Conservation (phyloP, 345 rosid genomes). For the Pugionium dolabratum region DNA sequence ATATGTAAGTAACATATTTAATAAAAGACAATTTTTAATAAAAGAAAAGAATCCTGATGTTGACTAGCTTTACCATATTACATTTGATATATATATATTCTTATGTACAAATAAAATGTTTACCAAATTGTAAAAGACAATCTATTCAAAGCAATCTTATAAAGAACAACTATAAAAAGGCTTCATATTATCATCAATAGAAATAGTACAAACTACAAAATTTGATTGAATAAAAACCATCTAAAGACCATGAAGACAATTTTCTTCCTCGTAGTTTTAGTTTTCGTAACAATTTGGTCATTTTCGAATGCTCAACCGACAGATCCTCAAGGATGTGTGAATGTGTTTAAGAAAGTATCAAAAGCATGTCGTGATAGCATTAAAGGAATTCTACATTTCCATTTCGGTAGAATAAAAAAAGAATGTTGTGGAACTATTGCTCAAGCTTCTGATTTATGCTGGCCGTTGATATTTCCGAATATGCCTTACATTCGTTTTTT, state of each 20-base stretch:
- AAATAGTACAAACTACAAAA: too few species aligned
- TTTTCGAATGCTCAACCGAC: conserved; percentile 21
- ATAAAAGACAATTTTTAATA: too few species aligned
- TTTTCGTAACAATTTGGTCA: neutral
- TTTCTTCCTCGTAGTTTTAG: neutral
- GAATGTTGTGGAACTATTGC: neutral
- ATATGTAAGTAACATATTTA: too few species aligned
- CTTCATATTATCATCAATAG: too few species aligned
- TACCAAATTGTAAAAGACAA: too few species aligned
- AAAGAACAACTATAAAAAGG: too few species aligned
- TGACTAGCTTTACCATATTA: too few species aligned
- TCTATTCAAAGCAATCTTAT: too few species aligned
- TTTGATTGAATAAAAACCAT: too few species aligned
- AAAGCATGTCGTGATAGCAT: neutral
- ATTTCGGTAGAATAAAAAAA: conserved; percentile 1
- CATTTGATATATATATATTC: too few species aligned
- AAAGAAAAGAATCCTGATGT: too few species aligned
- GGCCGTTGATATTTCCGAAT: conserved; percentile 1
- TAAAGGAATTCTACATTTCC: neutral
- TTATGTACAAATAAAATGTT: too few species aligned
- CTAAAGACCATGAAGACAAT: neutral
- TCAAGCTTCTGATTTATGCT: neutral
- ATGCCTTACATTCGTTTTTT: conserved; percentile 19
- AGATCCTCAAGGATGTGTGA: neutral
- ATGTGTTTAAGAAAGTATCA: neutral